A percentile compares a stretch with the other conserved stretches of the same genome.
These are phyloP conservation scores for Mycena vulgaris DNA, from an alignment of 768 basidiomycete genomes.

Conservation along the genomic window DNA sequence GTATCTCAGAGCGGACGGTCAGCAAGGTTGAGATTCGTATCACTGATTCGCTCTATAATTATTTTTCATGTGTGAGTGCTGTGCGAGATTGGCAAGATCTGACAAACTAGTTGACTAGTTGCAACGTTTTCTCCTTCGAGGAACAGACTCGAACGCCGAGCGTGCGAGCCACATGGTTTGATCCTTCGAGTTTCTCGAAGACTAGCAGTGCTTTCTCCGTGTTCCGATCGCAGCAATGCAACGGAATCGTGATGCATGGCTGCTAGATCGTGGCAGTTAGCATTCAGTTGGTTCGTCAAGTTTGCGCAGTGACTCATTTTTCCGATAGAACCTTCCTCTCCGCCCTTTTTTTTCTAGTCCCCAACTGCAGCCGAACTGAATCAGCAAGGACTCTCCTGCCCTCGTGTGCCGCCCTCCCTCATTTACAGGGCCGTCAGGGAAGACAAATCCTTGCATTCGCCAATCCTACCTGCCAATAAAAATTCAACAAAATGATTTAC, in stretches of 20 bases:
- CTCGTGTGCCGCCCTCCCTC: too few relatives aligned
- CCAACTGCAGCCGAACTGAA: too few relatives aligned
- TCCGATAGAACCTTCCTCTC: neutral
- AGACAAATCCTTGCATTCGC: too few relatives aligned
- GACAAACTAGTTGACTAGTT: neutral
- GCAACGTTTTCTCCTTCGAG: conserved; percentile 2
- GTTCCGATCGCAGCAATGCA: too few relatives aligned
- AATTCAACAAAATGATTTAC: too few relatives aligned
- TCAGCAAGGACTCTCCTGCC: too few relatives aligned
- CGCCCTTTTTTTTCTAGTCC: neutral
- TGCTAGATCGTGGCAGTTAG: neutral
- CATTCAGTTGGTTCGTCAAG: neutral
- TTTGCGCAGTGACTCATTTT: neutral
- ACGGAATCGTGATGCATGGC: too few relatives aligned
- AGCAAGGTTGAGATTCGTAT: neutral
- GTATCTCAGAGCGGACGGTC: neutral
- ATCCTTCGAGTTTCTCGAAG: neutral
- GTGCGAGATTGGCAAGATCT: conserved; percentile 3
- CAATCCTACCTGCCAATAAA: too few relatives aligned
- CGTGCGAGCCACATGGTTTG: neutral
- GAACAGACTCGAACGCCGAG: too few relatives aligned
- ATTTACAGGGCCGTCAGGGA: too few relatives aligned
- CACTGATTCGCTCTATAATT: neutral
- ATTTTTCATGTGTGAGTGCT: conserved; percentile 2
- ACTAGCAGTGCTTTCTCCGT: too few relatives aligned